These are phyloP conservation scores for Xylariales sp. DNA, from an alignment of 2,329 filamentous ascomycete genomes.

Conservation along the genomic window DNA sequence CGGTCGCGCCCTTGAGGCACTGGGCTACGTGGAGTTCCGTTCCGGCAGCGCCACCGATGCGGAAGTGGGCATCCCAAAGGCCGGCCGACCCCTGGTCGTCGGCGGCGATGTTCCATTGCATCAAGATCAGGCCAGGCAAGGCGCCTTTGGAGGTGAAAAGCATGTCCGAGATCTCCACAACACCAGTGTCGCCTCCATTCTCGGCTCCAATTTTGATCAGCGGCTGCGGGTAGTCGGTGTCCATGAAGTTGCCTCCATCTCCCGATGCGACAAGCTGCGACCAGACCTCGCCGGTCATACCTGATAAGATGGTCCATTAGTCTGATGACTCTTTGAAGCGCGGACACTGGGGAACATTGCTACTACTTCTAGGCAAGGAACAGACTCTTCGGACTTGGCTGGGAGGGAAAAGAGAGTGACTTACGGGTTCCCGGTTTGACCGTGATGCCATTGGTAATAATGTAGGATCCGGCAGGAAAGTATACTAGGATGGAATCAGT, in stretches of 20 bases:
- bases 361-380: too few relatives aligned
- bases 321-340: too few relatives aligned
- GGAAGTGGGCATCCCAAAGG: slow-evolving; percentile 46
- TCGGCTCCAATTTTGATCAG: neutral
- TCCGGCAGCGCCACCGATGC: slow-evolving; percentile 65
- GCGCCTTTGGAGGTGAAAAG: neutral
- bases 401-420: too few relatives aligned
- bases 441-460: slow-evolving; percentile 65
- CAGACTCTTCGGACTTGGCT: too few relatives aligned
- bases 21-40: slow-evolving; percentile 59
- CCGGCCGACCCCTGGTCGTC: neutral
- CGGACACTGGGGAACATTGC: too few relatives aligned
- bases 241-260: neutral
- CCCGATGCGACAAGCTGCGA: neutral
- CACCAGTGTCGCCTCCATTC: slow-evolving; percentile 18
- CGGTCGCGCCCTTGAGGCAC: slow-evolving; percentile 45
- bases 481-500: slow-evolving; percentile 26
- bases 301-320: neutral
- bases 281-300: neutral
- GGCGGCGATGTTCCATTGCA: neutral
- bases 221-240: neutral
- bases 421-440: slow-evolving; percentile 37
- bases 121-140: neutral
- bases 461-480: slow-evolving; percentile 54
- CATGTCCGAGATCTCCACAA: neutral